These are phyloP conservation scores for Rhizophagus sp. DNA, from an alignment of 192 early-diverging fungal species.

Conservation along the genomic window DNA sequence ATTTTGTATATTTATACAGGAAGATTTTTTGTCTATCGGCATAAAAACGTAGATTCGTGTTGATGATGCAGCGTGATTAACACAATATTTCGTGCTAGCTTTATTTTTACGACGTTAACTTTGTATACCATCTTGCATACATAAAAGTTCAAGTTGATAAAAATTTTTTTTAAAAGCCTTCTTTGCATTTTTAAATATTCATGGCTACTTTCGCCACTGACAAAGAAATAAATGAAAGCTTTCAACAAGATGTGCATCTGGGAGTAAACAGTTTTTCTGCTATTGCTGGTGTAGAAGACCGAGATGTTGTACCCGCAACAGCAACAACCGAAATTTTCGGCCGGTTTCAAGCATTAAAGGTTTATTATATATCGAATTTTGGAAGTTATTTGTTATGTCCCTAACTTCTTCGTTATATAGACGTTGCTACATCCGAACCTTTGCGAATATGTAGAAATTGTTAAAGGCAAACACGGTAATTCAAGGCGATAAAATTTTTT, in stretches of 20 bases:
- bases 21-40: neutral
- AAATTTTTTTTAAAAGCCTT: neutral
- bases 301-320: conserved; percentile 38
- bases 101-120: neutral
- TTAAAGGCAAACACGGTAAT: conserved; percentile 62
- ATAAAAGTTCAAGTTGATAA: neutral
- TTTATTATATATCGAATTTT: neutral
- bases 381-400: neutral
- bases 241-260: conserved; percentile 22
- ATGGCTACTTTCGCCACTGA: conserved; percentile 33
- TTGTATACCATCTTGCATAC: neutral
- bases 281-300: conserved; percentile 29
- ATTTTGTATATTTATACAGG: neutral
- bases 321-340: conserved; percentile 53
- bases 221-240: conserved; percentile 18
- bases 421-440: conserved; percentile 57
- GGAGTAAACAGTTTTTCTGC: conserved; percentile 29
- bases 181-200: neutral
- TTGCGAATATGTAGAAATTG: conserved; percentile 65
- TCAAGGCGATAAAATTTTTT: conserved; percentile 10
- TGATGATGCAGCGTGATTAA: neutral
- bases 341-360: conserved; percentile 50
- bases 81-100: too few relatives aligned
- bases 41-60: neutral
- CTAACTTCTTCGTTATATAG: conserved; percentile 32